A percentile compares a stretch with the other conserved stretches of the same genome.
Conservation (phyloP, 495 filamentous ascomycete species). For the Aspergillus baeticus region DNA sequence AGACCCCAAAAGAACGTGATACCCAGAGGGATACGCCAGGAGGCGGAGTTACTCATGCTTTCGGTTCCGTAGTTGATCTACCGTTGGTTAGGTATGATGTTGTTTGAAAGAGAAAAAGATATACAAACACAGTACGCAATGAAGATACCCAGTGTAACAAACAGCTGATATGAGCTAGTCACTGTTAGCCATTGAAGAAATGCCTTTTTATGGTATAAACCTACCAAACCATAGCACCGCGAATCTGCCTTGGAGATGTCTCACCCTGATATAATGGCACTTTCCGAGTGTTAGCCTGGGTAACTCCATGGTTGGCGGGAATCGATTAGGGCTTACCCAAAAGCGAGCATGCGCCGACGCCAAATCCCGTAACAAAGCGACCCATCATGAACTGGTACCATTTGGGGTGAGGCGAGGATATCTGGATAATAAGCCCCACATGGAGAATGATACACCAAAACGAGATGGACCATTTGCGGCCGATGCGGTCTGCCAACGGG, state of each 20-base stretch:
- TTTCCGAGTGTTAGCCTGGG: constrained; percentile 60
- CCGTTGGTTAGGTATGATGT: no score
- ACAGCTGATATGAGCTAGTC: constrained; percentile 66
- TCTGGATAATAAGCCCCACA: constrained; percentile 64
- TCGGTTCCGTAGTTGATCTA: constrained; percentile 73
- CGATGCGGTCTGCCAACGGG: constrained; percentile 49
- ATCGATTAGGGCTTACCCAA: neutral
- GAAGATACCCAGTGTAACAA: constrained; percentile 85
- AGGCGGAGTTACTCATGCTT: constrained; percentile 35
- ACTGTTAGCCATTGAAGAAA: neutral
- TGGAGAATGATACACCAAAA: constrained; percentile 57
- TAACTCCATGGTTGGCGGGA: constrained; percentile 26
- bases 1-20: constrained; percentile 71
- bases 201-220: neutral
- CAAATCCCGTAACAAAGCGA: constrained; percentile 58
- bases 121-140: constrained; percentile 56
- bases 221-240: constrained; percentile 61
- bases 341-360: constrained; percentile 63
- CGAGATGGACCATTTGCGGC: constrained; percentile 51
- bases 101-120: no score
- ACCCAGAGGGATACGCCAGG: constrained; percentile 81
- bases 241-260: constrained; percentile 60
- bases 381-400: constrained; percentile 55
- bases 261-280: constrained; percentile 75
- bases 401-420: constrained; percentile 47